Evolutionary conservation across 305 asterid genomes (phyloP).

Genomic region (Plantago lanceolata): DNA sequence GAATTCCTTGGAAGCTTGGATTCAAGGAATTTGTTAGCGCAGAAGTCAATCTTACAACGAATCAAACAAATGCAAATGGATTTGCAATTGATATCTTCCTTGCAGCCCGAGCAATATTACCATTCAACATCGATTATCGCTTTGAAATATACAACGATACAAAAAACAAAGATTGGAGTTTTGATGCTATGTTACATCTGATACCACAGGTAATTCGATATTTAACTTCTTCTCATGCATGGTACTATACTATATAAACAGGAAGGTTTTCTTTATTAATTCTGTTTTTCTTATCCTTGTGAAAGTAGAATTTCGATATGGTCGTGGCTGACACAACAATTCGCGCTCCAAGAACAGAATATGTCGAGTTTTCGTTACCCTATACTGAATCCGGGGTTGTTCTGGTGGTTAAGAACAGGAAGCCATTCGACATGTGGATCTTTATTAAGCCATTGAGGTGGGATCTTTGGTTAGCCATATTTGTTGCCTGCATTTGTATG

Average conservation of each 20-base stretch:
- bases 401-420: slow-evolving; percentile 39
- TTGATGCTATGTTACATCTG: slow-evolving; percentile 25
- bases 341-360: slow-evolving; percentile 34
- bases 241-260: no score
- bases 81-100: slow-evolving; percentile 40
- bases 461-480: slow-evolving; percentile 60
- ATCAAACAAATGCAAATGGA: slow-evolving; percentile 27
- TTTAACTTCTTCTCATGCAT: not conserved
- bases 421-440: slow-evolving; percentile 43
- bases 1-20: slow-evolving; percentile 37
- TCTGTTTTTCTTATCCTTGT: not conserved
- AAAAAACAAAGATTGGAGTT: slow-evolving; percentile 14
- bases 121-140: slow-evolving; percentile 16
- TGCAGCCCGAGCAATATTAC: slow-evolving; percentile 16
- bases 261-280: not conserved
- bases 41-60: slow-evolving; percentile 24
- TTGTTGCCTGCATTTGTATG: slow-evolving; percentile 35
- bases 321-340: slow-evolving; percentile 49
- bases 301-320: slow-evolving; percentile 33
- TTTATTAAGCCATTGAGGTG: slow-evolving; percentile 49
- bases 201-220: slow-evolving; percentile 30
- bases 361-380: slow-evolving; percentile 47
- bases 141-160: slow-evolving; percentile 20
- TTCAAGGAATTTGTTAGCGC: slow-evolving; percentile 32
- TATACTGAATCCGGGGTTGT: slow-evolving; percentile 49